Evolutionary conservation across 805 yeast species (phyloP).

Genomic region (Saturnispora sanitii): DNA sequence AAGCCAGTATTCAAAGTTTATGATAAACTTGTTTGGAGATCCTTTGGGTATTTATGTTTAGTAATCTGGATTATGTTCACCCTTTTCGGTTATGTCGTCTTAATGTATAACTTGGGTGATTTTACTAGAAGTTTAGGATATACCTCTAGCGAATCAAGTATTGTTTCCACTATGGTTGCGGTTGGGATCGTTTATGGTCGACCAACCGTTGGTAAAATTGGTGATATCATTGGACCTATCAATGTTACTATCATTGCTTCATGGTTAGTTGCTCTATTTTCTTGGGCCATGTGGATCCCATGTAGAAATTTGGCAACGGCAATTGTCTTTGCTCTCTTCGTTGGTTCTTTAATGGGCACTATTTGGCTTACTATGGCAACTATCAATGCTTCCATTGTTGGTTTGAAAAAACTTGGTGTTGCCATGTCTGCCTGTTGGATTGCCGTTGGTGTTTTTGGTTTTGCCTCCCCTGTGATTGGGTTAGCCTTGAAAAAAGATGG

Average conservation of each 20-base stretch:
- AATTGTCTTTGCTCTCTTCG: constrained; percentile 39
- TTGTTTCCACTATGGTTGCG: constrained; percentile 50
- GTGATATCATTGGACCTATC: constrained; percentile 43
- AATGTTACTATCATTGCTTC: constrained; percentile 34
- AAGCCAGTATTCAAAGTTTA: constrained; percentile 30
- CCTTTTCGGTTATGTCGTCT: constrained; percentile 50
- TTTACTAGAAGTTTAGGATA: constrained; percentile 55
- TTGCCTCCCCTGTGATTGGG: constrained; percentile 56
- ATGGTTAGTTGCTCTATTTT: constrained; percentile 31
- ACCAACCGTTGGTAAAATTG: constrained; percentile 42
- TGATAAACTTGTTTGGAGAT: constrained; percentile 32
- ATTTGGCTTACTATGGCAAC: constrained; percentile 49
- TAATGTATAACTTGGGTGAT: constrained; percentile 50
- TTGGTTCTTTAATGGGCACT: constrained; percentile 53
- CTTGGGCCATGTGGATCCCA: constrained; percentile 48
- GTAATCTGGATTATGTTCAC: constrained; percentile 37
- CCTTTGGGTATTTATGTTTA: constrained; percentile 27
- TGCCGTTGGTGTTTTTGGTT: constrained; percentile 38
- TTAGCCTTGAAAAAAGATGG: constrained; percentile 35
- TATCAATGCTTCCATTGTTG: constrained; percentile 41
- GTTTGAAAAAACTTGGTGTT: constrained; percentile 41
- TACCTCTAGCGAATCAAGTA: constrained; percentile 41
- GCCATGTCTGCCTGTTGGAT: constrained; percentile 42
- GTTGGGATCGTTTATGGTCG: constrained; percentile 48
- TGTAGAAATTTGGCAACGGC: constrained; percentile 49